These are phyloP conservation scores for Thinopyrum elongatum DNA, from an alignment of 176 grass and related monocot genomes.

Conservation along the genomic window DNA sequence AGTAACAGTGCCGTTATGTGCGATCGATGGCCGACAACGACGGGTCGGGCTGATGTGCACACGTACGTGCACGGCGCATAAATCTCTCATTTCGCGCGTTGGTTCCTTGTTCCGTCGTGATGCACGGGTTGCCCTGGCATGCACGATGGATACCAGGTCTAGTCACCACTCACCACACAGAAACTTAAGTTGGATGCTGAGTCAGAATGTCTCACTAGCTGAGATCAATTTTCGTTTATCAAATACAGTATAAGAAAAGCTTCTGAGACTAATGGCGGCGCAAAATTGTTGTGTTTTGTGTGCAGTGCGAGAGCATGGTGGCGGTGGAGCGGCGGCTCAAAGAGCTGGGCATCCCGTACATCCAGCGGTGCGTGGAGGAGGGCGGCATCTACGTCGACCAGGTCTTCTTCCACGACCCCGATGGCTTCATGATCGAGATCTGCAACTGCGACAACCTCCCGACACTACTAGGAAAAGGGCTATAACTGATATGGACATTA, in stretches of 20 bases:
- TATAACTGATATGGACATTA: too few relatives aligned
- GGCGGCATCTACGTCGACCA: slow-evolving; percentile 73
- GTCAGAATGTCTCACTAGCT: too few relatives aligned
- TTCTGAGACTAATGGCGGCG: background rate
- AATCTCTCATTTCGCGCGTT: too few relatives aligned
- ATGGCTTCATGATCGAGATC: slow-evolving; percentile 94
- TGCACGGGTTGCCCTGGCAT: too few relatives aligned
- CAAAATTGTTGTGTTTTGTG: too few relatives aligned
- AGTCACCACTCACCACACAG: too few relatives aligned
- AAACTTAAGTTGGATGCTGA: background rate
- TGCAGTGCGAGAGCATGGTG: slow-evolving; percentile 91
- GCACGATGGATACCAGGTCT: too few relatives aligned
- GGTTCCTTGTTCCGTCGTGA: too few relatives aligned
- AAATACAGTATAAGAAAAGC: too few relatives aligned
- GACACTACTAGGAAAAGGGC: too few relatives aligned
- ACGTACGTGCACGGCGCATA: background rate
- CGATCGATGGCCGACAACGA: background rate
- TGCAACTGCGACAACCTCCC: slow-evolving; percentile 92
- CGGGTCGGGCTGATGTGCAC: too few relatives aligned
- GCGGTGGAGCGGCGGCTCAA: slow-evolving; percentile 62
- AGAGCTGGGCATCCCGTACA: slow-evolving; percentile 57
- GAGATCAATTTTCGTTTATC: too few relatives aligned
- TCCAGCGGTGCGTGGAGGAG: slow-evolving; percentile 59
- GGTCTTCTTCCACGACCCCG: slow-evolving; percentile 91
- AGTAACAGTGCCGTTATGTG: background rate